Percentiles rank a stretch among this genome's conserved stretches.
Evolutionary conservation across 805 yeast species (phyloP).

Genomic region (Ogataea zsoltii): DNA sequence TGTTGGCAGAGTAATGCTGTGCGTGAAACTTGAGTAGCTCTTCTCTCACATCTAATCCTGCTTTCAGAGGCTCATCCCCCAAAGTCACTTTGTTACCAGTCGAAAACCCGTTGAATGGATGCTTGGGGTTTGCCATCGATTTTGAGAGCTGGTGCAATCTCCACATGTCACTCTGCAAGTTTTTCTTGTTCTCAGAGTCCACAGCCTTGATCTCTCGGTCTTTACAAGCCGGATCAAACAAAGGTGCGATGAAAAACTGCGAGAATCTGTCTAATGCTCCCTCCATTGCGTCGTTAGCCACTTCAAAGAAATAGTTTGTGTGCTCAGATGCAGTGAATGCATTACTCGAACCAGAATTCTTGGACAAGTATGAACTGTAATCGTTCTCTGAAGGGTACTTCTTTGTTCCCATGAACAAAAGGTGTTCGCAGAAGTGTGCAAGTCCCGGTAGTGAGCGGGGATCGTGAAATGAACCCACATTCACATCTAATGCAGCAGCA

Average conservation of each 20-base stretch:
- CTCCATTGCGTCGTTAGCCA: constrained; percentile 69
- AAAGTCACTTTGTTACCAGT: constrained; percentile 86
- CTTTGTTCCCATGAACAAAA: constrained; percentile 76
- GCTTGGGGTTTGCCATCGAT: constrained; percentile 66
- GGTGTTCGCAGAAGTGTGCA: constrained; percentile 77
- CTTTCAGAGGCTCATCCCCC: constrained; percentile 57
- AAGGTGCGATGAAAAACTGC: constrained; percentile 86
- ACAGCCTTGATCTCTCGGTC: constrained; percentile 94
- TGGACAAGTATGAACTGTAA: constrained; percentile 69
- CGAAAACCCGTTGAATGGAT: constrained; percentile 85
- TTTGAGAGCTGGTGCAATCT: constrained; percentile 83
- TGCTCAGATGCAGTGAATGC: constrained; percentile 90
- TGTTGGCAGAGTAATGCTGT: constrained; percentile 74
- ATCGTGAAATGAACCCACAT: constrained; percentile 76
- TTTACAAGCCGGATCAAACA: constrained; percentile 71
- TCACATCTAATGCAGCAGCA: constrained; percentile 78
- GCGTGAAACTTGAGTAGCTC: constrained; percentile 75
- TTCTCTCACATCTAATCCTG: constrained; percentile 75
- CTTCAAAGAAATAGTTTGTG: constrained; percentile 89
- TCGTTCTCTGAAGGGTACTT: constrained; percentile 78
- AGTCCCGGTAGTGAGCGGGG: constrained; percentile 64
- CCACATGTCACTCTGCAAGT: constrained; percentile 88
- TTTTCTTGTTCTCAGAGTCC: constrained; percentile 93
- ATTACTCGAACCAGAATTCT: constrained; percentile 86
- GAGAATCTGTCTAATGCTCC: constrained; percentile 93